phyloP scores from a whole-genome alignment of 2,329 filamentous ascomycete genomes.

The Fusarium bactridioides region DNA sequence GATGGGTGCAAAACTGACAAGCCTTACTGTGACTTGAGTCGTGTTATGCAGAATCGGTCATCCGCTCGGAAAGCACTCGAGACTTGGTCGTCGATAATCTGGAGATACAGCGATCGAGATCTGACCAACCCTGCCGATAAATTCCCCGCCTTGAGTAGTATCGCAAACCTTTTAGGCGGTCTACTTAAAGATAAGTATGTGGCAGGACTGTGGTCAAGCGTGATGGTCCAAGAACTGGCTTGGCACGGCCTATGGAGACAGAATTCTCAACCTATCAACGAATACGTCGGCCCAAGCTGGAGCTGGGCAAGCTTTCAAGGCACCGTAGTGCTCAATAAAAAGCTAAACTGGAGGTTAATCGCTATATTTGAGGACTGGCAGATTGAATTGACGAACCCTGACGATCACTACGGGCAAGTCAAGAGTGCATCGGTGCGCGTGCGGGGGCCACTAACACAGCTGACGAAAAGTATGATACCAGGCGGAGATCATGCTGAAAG shows the following conservation, averaged over 20 bases:
- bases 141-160: fast-evolving
- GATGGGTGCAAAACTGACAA: fast-evolving
- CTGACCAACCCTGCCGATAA: fast-evolving
- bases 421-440: fast-evolving
- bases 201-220: not conserved
- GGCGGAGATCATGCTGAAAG: fast-evolving
- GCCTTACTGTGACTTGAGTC: fast-evolving
- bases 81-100: fast-evolving
- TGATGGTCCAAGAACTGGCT: not conserved
- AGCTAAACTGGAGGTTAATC: not conserved
- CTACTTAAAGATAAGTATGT: not conserved
- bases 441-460: fast-evolving
- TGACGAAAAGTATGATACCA: fast-evolving
- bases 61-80: fast-evolving
- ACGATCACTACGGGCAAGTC: not conserved
- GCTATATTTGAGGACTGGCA: fast-evolving
- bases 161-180: fast-evolving
- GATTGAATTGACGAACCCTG: not conserved
- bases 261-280: fast-evolving
- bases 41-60: not conserved
- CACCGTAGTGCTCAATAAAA: too few species aligned
- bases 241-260: not conserved
- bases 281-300: not conserved
- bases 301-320: not conserved
- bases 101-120: fast-evolving